Conservation (phyloP, 352 stramenopile species). For the Elongisporangium prolatum region DNA sequence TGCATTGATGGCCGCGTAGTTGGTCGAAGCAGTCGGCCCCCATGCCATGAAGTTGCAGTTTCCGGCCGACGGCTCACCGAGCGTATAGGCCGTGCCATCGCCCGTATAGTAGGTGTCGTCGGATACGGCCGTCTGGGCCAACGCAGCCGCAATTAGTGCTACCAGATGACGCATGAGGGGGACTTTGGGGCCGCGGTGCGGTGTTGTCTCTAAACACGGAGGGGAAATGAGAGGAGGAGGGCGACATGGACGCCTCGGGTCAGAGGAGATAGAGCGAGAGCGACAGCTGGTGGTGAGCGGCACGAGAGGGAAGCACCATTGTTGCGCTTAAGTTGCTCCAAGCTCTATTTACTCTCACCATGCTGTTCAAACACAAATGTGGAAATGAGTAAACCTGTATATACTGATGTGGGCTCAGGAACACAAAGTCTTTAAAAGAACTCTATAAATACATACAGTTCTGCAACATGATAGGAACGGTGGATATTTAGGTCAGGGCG, state of each 20-base stretch:
- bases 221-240: not conserved
- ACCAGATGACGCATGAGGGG: not conserved
- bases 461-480: not conserved
- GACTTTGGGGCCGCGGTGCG: not conserved
- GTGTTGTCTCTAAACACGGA: not conserved
- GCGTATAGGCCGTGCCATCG: slow-evolving; percentile 51
- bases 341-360: not conserved
- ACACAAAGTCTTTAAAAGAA: no score
- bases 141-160: slow-evolving; percentile 1
- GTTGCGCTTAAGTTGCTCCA: not conserved
- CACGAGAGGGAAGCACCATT: not conserved
- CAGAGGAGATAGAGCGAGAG: not conserved
- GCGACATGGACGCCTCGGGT: not conserved
- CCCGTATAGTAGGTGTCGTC: slow-evolving; percentile 28
- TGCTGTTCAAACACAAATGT: not conserved
- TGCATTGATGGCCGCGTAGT: slow-evolving; percentile 67
- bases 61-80: slow-evolving; percentile 29
- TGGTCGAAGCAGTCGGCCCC: slow-evolving; percentile 26
- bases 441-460: not conserved
- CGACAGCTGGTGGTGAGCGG: not conserved
- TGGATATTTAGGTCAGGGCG: not conserved
- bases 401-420: no score
- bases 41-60: slow-evolving; percentile 76
- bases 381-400: not conserved
- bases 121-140: slow-evolving; percentile 6